Conservation (phyloP, 345 rosid genomes). For the Eucalyptus marginata region DNA sequence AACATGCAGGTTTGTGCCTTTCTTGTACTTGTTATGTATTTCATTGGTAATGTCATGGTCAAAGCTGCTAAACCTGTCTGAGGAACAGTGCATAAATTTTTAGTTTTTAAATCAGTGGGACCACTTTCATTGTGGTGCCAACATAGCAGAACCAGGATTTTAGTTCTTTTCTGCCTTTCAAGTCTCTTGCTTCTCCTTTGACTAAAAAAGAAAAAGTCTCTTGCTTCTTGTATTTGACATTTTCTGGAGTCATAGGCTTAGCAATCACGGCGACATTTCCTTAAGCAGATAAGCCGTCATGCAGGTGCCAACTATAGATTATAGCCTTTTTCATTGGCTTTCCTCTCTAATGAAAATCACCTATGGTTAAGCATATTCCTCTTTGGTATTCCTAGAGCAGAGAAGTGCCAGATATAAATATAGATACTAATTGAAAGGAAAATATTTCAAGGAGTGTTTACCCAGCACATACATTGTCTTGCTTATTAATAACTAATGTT, state of each 20-base stretch:
- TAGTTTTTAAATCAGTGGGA: background rate
- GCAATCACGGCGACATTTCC: background rate
- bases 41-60: background rate
- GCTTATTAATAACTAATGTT: background rate
- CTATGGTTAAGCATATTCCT: background rate
- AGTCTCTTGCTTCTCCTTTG: background rate
- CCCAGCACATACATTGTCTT: background rate
- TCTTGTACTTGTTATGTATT: background rate
- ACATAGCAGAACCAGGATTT: background rate
- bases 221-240: background rate
- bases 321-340: background rate
- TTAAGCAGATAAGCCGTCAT: background rate
- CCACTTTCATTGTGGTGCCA: background rate
- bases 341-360: background rate
- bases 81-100: background rate
- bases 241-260: background rate
- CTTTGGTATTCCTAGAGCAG: background rate
- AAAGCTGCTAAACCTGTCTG: background rate
- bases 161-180: background rate
- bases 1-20: conserved; percentile 52
- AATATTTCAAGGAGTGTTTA: background rate
- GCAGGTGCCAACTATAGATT: background rate
- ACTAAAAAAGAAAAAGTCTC: background rate
- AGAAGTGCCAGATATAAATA: background rate
- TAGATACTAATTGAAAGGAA: background rate